Base-by-base conservation (phyloP, 768 basidiomycete genomes). In the Suillus lakei region DNA sequence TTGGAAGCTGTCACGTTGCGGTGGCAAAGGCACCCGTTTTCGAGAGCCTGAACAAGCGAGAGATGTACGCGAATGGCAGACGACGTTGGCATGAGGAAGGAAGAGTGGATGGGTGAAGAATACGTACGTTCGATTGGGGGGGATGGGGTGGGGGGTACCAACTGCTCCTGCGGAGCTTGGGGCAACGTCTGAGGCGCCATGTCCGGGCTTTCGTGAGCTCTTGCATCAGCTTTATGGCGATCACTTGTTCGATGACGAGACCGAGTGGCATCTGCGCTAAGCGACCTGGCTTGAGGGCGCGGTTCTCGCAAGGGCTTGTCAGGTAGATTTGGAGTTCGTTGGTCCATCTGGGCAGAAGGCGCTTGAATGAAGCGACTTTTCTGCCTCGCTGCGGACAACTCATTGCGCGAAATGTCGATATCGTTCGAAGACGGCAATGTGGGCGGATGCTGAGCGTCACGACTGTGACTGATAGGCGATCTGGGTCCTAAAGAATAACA, bases 401-500 rank as follows among this genome's bases (percentile, higher is more conserved):
- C 63, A 30, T 41, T 23, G 46, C 53, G 64, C 71, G 70, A 9
- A 60, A 62, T 4, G 60, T 41, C 5, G 73, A 70, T 59, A 43
- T 73, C 70, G 66, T 44, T 65, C 44, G 65, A 68, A 15, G 69
- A 62, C 32, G 62, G 66, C 30, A 60, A 60, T 34, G 53, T 66
- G 15, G 65, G 62, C 16, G 67, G 59, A 68, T 71, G 71, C 71
- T 76, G 72, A 64, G 67, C 56, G 55, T 76, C 77, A 65, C 78
- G 80, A 55, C 70, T 38, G 63, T 75, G 72, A 50, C 74, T 74
- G 44, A 76, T 70, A 21, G 81, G 79, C 28, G 82, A 80, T 65
- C 74, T 75, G 54, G 74, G 72, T 73, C 82, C 82, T 83, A 81
- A 70, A 83, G 75, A 74, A 78, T 51, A 74, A 80, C 78, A 72